A percentile compares a stretch with the other conserved stretches of the same genome.
Conservation (phyloP, 192 early-diverging fungal species). For the Coemansia javaensis region DNA sequence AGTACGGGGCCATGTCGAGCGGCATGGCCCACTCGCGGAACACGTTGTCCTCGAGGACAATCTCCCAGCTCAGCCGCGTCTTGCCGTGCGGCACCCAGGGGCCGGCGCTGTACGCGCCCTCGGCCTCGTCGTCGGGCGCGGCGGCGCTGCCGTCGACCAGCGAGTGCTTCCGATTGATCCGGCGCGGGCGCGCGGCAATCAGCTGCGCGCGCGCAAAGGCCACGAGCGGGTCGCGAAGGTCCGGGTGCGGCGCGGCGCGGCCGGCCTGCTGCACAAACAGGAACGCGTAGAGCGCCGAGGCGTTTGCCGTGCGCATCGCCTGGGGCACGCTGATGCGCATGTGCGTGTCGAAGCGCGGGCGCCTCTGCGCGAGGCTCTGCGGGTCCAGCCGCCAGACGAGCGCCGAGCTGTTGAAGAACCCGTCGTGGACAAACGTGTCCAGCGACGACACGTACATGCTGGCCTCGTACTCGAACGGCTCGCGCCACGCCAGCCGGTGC, state of each 20-base stretch:
- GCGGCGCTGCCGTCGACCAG: conserved; percentile 7
- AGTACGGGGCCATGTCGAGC: conserved; percentile 26
- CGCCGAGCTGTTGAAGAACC: conserved; percentile 23
- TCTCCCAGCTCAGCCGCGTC: conserved; percentile 38
- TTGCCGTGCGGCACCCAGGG: conserved; percentile 46
- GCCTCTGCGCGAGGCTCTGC: conserved; percentile 22
- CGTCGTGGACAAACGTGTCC: conserved; percentile 4
- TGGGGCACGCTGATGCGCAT: conserved; percentile 19
- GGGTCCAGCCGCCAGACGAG: conserved; percentile 31
- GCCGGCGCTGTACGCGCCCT: neutral
- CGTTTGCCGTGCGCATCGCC: conserved; percentile 12
- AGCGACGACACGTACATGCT: conserved; percentile 36
- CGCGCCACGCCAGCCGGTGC: conserved; percentile 38
- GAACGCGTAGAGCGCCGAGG: conserved; percentile 27
- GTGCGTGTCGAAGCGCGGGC: conserved; percentile 9
- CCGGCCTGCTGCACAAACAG: conserved; percentile 37
- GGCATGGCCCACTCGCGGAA: conserved; percentile 42
- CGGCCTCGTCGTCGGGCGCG: neutral
- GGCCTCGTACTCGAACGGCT: conserved; percentile 38
- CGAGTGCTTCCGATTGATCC: conserved; percentile 20
- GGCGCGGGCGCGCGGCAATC: conserved; percentile 14
- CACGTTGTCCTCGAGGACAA: conserved; percentile 41
- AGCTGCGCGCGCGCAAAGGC: conserved; percentile 28
- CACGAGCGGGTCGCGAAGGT: conserved; percentile 15
- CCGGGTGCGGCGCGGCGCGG: conserved; percentile 1